phyloP scores from a whole-genome alignment of 2,329 filamentous ascomycete species.

The Aspergillus pseudoterreus region DNA sequence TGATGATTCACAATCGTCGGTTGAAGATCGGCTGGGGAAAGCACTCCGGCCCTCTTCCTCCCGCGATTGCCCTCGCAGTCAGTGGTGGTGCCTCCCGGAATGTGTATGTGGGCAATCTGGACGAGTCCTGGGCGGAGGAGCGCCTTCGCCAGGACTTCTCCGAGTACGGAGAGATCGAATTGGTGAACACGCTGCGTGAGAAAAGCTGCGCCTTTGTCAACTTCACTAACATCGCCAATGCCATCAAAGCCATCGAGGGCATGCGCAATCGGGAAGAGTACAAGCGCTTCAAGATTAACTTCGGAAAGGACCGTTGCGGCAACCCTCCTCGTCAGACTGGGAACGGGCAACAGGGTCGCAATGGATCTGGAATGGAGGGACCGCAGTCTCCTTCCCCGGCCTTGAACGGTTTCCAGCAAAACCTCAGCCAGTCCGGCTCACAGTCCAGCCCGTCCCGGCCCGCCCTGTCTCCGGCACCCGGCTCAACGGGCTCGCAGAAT shows the following conservation, averaged over 20 bases:
- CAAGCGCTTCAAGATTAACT: conserved; percentile 98
- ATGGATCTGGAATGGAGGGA: conserved; percentile 50
- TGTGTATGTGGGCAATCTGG: conserved; percentile 95
- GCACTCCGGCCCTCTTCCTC: conserved; percentile 92
- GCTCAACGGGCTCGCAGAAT: conserved; percentile 52
- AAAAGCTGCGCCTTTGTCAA: conserved; percentile 99
- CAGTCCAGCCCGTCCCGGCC: conserved; percentile 60
- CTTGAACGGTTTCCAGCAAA: conserved; percentile 56
- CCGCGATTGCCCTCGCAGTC: conserved; percentile 91
- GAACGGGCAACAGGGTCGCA: conserved; percentile 64
- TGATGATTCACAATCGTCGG: conserved; percentile 98
- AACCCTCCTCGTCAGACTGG: conserved; percentile 89
- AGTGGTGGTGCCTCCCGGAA: conserved; percentile 97
- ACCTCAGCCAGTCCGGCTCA: conserved; percentile 51
- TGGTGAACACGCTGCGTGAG: conserved; percentile 93
- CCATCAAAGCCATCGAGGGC: conserved; percentile 98
- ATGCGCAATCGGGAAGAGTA: conserved; percentile 94
- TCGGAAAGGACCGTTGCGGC: conserved; percentile 96
- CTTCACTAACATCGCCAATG: conserved; percentile 99
- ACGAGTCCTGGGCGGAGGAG: conserved; percentile 96
- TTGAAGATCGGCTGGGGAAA: conserved; percentile 99
- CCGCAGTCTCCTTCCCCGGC: conserved; percentile 53
- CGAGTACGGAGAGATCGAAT: conserved; percentile 94
- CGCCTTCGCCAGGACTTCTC: conserved; percentile 93
- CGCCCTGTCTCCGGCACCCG: conserved; percentile 51